Percentiles rank a stretch among this genome's conserved stretches.
These are phyloP conservation scores for Sherardia arvensis DNA, from an alignment of 257 asterid genomes.

Conservation along the genomic window DNA sequence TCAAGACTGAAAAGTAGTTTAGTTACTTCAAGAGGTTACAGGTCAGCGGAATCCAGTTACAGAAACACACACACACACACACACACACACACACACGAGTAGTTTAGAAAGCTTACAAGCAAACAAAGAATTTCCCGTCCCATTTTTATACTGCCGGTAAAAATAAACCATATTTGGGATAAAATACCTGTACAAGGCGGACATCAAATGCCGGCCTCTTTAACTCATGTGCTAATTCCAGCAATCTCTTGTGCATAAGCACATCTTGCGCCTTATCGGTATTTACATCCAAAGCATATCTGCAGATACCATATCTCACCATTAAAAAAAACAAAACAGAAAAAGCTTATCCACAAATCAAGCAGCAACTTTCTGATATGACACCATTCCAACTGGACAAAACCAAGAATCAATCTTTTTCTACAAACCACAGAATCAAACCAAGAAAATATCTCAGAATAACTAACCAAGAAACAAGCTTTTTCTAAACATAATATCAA, in stretches of 20 bases:
- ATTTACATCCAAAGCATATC: constrained; percentile 85
- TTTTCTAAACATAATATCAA: too few species aligned
- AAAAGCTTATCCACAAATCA: constrained; percentile 1
- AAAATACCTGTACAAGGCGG: constrained; percentile 69
- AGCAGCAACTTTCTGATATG: constrained; percentile 5
- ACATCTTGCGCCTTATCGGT: constrained; percentile 83
- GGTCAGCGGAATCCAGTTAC: not conserved
- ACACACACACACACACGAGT: not conserved
- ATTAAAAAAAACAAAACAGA: not conserved
- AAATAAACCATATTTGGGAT: not conserved
- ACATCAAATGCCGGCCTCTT: constrained; percentile 79
- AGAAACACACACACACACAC: not conserved
- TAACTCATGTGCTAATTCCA: constrained; percentile 62
- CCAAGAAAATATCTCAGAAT: not conserved
- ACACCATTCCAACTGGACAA: not conserved
- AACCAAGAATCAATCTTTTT: not conserved
- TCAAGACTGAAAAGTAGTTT: not conserved
- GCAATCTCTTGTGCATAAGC: constrained; percentile 70
- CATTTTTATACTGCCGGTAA: not conserved
- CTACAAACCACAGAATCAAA: not conserved
- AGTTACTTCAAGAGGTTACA: not conserved
- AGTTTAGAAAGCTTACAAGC: not conserved
- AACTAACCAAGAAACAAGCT: too few species aligned
- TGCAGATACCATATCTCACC: constrained; percentile 16
- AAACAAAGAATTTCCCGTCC: not conserved